Evolutionary conservation across 2,329 filamentous ascomycete species (phyloP).

Genomic region (Beauveria asiatica): DNA sequence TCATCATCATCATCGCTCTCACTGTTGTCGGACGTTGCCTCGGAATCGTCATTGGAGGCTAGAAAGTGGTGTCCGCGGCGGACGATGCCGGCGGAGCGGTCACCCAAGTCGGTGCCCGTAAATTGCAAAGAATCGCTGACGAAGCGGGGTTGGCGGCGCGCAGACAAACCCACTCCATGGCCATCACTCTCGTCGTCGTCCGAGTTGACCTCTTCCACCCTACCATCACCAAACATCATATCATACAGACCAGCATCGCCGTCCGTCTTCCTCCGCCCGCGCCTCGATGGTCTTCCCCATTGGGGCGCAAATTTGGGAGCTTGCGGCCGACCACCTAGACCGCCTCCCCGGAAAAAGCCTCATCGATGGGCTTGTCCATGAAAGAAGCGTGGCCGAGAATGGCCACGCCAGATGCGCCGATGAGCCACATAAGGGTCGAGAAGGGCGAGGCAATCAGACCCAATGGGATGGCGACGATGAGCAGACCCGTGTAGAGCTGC

Average conservation of each 20-base stretch:
- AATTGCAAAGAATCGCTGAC: slow-evolving; percentile 53
- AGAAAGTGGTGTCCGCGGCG: slow-evolving; percentile 30
- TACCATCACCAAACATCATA: slow-evolving; percentile 24
- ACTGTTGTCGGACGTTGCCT: slow-evolving; percentile 18
- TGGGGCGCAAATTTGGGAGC: slow-evolving; percentile 88
- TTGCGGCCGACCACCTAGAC: slow-evolving; percentile 99
- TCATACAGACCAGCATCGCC: slow-evolving; percentile 34
- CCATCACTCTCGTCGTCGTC: slow-evolving; percentile 47
- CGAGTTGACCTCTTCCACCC: slow-evolving; percentile 61
- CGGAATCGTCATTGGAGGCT: slow-evolving; percentile 29
- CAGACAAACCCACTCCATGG: slow-evolving; percentile 44
- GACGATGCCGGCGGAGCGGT: slow-evolving; percentile 27
- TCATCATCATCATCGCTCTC: slow-evolving; percentile 34
- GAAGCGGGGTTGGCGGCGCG: slow-evolving; percentile 39
- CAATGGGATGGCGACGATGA: slow-evolving; percentile 75
- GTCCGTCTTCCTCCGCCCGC: slow-evolving; percentile 57
- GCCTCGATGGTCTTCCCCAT: slow-evolving; percentile 99
- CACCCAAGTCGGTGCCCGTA: slow-evolving; percentile 50
- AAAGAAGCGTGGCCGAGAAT: slow-evolving; percentile 92
- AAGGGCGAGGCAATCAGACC: slow-evolving; percentile 80
- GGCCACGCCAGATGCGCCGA: slow-evolving; percentile 87
- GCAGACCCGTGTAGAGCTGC: slow-evolving; percentile 85
- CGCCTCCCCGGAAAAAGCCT: slow-evolving; percentile 99
- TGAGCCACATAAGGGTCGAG: slow-evolving; percentile 82
- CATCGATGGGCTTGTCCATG: slow-evolving; percentile 98